Conservation (phyloP, 176 grass and related monocot species). For the Alopecurus myosuroides region DNA sequence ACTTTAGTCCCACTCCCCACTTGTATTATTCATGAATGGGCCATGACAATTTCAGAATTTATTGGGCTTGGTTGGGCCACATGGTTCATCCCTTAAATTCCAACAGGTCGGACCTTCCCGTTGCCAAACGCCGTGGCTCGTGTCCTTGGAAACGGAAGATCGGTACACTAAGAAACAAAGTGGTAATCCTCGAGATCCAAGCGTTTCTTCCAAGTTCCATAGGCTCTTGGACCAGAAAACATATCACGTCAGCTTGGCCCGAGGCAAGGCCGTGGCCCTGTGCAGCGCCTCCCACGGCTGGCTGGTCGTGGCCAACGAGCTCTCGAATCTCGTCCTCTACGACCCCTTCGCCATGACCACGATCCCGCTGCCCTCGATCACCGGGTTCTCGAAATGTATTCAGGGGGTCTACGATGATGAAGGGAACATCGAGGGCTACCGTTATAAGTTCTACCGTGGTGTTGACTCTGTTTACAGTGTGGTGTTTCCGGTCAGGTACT, state of each 20-base stretch:
- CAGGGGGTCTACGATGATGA: neutral
- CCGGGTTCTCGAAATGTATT: neutral
- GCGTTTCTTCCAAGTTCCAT: neutral
- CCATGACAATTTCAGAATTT: no score
- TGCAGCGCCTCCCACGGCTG: neutral
- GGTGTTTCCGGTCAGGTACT: no score
- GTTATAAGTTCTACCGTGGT: no score
- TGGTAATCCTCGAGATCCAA: neutral
- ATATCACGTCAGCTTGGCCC: neutral
- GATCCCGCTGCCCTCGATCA: neutral
- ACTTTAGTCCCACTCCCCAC: no score
- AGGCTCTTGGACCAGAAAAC: neutral
- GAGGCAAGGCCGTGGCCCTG: neutral
- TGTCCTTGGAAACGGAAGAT: no score
- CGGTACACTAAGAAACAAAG: no score
- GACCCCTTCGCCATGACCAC: neutral
- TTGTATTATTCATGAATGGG: no score
- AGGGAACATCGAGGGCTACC: neutral
- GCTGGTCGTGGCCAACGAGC: neutral
- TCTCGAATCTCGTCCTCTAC: neutral
- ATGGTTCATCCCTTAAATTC: no score
- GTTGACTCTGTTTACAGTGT: no score
- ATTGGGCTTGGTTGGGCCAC: no score
- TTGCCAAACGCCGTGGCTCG: neutral
- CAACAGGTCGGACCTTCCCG: no score